Base-by-base conservation (phyloP, 306 rosid genomes). In the Pterocarpus santalinus region DNA sequence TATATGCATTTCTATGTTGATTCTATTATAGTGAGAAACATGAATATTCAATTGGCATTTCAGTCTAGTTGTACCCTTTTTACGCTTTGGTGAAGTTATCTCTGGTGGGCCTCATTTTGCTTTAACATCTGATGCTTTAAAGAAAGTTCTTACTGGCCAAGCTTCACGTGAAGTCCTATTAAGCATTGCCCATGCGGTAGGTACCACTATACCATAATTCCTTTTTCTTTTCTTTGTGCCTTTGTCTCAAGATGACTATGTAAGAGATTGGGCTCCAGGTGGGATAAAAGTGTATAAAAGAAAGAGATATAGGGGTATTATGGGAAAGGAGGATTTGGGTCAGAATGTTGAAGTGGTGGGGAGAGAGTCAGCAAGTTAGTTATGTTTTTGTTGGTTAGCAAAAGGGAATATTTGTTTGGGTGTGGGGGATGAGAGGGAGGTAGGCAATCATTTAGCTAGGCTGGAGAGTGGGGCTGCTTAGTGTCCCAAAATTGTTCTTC, bases 51-150 rank as follows among this genome's bases (percentile, higher is more conserved):
- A 66, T 82, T 68, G 72, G 15, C 30, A 81, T 85, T 77, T 84
- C 87, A 95, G 99, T 82, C 74, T 95, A 80, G 78, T 95, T 74
- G 89, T 95, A 70, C 97, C 99, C 22, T 95, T 91, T 89, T 80
- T 95, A 86, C 98, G 98, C 81, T 78, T 95, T 16, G 99, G 99
- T 76, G 98, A 95, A 92, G 36, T 82, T 60, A 69, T 93, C 83
- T 32, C 90, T 7, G 97, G 96, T 14, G 90, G 98, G 44, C 80
- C 89, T 78, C 96, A 94, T 89, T 95, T 95, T 83, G 88, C 93
- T 33, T 86, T 95, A 78, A 87, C 97, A 74, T 79, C 97, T 71
- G 98, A 93, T 86, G 99, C 96, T 76, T 80, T 93, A 63, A 90
- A 87, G 92, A 93, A 91, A 81, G 88, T 93, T 81, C 70, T 95